Base-by-base conservation (phyloP, 2,329 filamentous ascomycete species). In the Venturia oleaginea region DNA sequence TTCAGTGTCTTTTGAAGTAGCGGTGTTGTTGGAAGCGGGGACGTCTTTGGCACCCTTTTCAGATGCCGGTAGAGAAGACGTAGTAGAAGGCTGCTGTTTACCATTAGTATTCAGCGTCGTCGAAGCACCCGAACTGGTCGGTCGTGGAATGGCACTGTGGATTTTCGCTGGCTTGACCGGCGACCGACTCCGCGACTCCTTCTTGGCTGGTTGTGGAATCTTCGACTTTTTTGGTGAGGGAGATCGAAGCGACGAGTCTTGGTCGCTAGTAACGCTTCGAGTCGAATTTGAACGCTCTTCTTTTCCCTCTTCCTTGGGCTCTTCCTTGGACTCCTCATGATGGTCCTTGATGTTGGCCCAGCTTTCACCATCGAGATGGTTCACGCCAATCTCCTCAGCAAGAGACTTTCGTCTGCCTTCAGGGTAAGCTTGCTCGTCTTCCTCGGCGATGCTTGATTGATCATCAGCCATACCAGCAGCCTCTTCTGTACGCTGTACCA, bases 341-440 rank as follows among this genome's bases (percentile, higher is more conserved):
- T 38, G 37, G 40, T 60, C 59, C 37, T 60, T 60, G 59, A 60
- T 60, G 17, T 57, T 57, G 30, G 51, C 51, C 51, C 51, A 57
- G 51, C 51, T 57, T 22, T 57, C 51, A 15, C 27, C 51, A 24
- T 60, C 59, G 13, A 40, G 59, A 40, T 40, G 22, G 13, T 60
- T 27, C 11, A 42, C 34, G 10, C 37, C 34, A 27, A 60, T 19
- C 34, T 60, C 59, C 40, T 60, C 59, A 43, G 59, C 34, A 60
- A 60, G 59, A 8, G 59, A 60, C 40, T 60, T 60, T 6, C 51
- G 27, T 34, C 51, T 34, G 51, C 51, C 51, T n/a, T 34, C 51
- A 10, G 51, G 51, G n/a, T 40, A 42, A 1, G 15, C 34, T 43
- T 38, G 37, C 22, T 43, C 59, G 24, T 60, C 59, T 40, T 43